Conservation (phyloP, 768 basidiomycete species). For the Mrakia hoshinonis region DNA sequence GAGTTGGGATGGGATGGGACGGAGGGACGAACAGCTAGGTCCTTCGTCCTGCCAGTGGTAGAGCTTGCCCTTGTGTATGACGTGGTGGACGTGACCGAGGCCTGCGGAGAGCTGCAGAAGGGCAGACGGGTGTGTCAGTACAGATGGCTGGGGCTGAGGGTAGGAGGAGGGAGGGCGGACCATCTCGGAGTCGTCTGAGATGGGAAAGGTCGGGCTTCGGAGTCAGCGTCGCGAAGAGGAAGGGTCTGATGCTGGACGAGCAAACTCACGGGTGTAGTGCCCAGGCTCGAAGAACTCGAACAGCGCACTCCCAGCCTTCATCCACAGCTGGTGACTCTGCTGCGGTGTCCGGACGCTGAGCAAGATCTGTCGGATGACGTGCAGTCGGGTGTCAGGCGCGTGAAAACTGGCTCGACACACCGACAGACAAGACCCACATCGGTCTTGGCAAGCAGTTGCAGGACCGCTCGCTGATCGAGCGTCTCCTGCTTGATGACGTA, state of each 20-base stretch:
- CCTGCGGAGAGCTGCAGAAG: constrained; percentile 19
- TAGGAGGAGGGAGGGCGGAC: neutral
- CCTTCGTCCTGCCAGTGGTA: constrained; percentile 24
- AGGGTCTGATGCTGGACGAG: neutral
- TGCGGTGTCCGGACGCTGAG: constrained; percentile 21
- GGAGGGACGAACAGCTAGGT: neutral
- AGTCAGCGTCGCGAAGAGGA: neutral
- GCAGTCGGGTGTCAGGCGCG: neutral
- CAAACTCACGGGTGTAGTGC: constrained; percentile 14
- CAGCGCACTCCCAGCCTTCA: constrained; percentile 27
- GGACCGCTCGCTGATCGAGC: constrained; percentile 15
- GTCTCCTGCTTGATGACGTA: constrained; percentile 22
- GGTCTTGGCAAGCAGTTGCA: constrained; percentile 19
- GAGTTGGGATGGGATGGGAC: neutral
- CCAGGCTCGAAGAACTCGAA: constrained; percentile 20
- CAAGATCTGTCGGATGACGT: neutral
- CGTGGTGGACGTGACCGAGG: constrained; percentile 20
- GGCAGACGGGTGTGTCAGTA: neutral
- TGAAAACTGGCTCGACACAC: neutral
- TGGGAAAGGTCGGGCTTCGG: too few relatives aligned
- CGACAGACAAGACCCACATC: too few relatives aligned
- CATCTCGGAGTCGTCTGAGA: constrained; percentile 23
- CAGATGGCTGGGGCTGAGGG: neutral
- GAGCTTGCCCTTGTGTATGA: constrained; percentile 21
- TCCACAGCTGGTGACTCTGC: constrained; percentile 26